Evolutionary conservation across 352 stramenopile genomes (phyloP), one percentile per base, ranked within the genome.

Genomic region (Globisporangium middletonii): DNA sequence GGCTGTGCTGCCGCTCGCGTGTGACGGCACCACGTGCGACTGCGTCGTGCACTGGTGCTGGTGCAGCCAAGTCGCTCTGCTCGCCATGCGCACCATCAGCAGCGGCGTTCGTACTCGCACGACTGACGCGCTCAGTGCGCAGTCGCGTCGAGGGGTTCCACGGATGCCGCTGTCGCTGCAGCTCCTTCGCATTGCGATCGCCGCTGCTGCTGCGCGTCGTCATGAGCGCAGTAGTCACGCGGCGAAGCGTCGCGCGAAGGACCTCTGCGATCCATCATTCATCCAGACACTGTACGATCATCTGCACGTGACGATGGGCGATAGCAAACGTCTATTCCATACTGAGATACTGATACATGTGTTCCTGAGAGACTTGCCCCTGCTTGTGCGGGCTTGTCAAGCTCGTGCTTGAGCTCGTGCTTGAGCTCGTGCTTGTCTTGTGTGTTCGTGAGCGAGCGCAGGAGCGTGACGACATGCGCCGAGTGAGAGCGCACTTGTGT

Each of bases 61-160:
- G 33, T 19, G 41, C 41, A 19, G 41, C n/a, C 41, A 12, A 5
- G 4, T 37, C 49, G 48, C 43, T 57, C 23, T 8, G 1, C 26
- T 46, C 42, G 27, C 26, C n/a, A 28, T 35, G 37, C 11, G 35
- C 15, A 12, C 11, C 19, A 23, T 3, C 35, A 38, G 23, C 19
- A 41, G 11, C 35, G 33, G 35, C 38, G 6, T 4, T 55, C 6
- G 3, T 26, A 7, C 18, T 51, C 19, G 23, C 13, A 16, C 19
- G 4, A 4, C 48, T 15, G 0, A 11, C 26, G 16, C 56, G 56
- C 0, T 59, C 55, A 1, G 15, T n/a, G 18, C 55, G 46, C 18
- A 79, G 61, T 23, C 70, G 67, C 35, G 71, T 85, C 26, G 75
- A 88, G 33, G 62, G 68, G 55, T 88, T 82, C 77, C 77, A 85